These are phyloP conservation scores for Rhazya stricta DNA, from an alignment of 257 asterid species.

Conservation along the genomic window DNA sequence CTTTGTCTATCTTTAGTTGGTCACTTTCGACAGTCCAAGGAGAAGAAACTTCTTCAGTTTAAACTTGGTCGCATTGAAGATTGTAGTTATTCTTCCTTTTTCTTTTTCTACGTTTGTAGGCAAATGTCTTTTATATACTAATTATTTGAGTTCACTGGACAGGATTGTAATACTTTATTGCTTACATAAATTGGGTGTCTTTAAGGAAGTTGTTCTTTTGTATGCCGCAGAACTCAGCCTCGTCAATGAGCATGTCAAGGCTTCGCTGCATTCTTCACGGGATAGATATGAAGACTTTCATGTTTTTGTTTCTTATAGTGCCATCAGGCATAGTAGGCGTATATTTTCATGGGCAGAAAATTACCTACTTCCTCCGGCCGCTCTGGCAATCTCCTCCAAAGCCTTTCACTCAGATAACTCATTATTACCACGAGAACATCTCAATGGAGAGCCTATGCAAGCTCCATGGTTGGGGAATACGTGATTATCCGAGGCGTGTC, in stretches of 20 bases:
- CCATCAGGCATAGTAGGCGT: slow-evolving; percentile 45
- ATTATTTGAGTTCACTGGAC: neutral
- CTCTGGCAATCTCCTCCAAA: slow-evolving; percentile 84
- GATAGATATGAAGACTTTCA: slow-evolving; percentile 51
- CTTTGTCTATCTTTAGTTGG: neutral
- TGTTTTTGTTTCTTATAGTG: slow-evolving; percentile 49
- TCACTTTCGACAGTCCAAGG: neutral
- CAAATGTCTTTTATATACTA: neutral
- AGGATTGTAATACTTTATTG: neutral
- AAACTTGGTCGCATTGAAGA: neutral
- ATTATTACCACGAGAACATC: slow-evolving; percentile 70
- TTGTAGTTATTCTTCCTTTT: neutral
- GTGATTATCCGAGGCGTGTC: slow-evolving; percentile 74
- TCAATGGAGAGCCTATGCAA: slow-evolving; percentile 75
- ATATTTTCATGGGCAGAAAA: slow-evolving; percentile 73
- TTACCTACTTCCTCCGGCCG: slow-evolving; percentile 77
- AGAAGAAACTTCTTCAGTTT: neutral
- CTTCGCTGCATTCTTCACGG: slow-evolving; percentile 61
- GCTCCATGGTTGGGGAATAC: slow-evolving; percentile 81
- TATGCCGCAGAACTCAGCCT: slow-evolving; percentile 44
- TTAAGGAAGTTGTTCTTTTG: slow-evolving; percentile 7
- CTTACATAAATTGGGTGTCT: neutral
- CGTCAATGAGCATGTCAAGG: slow-evolving; percentile 45
- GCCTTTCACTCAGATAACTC: slow-evolving; percentile 68
- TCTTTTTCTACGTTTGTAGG: neutral